Percentiles rank a stretch among this genome's conserved stretches.
Conservation (phyloP, 2,329 filamentous ascomycete genomes). For the Nemania sp. region DNA sequence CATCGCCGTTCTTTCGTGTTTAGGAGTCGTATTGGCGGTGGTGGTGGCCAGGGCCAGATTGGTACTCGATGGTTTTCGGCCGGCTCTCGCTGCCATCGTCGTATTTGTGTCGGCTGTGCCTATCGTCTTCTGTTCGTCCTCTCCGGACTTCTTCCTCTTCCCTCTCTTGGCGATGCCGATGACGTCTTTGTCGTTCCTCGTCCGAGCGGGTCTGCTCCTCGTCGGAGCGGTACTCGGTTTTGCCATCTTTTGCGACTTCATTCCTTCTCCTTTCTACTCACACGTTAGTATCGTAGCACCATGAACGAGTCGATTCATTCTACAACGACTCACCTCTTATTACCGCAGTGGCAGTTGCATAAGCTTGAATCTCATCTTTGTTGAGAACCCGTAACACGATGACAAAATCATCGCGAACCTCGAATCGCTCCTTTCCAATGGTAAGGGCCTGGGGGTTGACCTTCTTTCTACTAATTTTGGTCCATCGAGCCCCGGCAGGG, state of each 20-base stretch:
- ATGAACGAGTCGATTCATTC: neutral
- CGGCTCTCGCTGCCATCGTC: conserved; percentile 34
- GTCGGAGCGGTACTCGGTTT: conserved; percentile 31
- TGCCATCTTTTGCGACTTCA: conserved; percentile 44
- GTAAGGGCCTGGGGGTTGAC: conserved; percentile 89
- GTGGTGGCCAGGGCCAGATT: conserved; percentile 19
- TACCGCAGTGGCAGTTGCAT: conserved; percentile 79
- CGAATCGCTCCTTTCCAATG: conserved; percentile 85
- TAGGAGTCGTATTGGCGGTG: conserved; percentile 34
- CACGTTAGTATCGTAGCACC: conserved; percentile 23
- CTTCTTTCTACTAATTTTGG: conserved; percentile 84
- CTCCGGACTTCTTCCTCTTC: conserved; percentile 40
- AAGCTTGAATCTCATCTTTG: conserved; percentile 87
- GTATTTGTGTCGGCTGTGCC: conserved; percentile 35
- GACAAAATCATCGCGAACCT: conserved; percentile 90
- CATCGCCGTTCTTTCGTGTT: conserved; percentile 17
- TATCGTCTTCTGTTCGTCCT: conserved; percentile 33
- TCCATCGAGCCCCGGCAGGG: conserved; percentile 83
- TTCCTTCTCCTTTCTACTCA: conserved; percentile 47
- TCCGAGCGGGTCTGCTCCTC: conserved; percentile 39
- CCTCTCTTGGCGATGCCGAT: conserved; percentile 38
- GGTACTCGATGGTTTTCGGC: conserved; percentile 37
- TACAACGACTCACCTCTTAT: conserved; percentile 68
- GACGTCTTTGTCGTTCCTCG: conserved; percentile 39
- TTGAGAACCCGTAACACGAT: conserved; percentile 88